Evolutionary conservation across 176 grass and related monocot genomes (phyloP).

Genomic region (Bolboschoenus planiculmis): DNA sequence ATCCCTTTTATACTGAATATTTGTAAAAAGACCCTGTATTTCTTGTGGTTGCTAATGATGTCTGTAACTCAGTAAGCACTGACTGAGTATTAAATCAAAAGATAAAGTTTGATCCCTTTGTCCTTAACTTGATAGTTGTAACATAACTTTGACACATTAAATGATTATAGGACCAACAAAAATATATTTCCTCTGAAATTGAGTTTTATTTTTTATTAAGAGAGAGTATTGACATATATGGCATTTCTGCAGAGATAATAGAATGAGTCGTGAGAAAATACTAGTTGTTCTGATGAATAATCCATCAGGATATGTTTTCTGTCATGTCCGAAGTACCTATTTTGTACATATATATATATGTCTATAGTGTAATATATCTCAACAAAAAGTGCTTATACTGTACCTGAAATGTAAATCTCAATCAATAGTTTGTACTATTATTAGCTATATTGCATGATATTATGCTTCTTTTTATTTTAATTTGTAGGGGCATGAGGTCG

Average conservation of each 20-base stretch:
- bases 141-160: not conserved
- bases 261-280: not conserved
- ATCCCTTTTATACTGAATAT: not conserved
- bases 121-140: not conserved
- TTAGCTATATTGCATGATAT: not conserved
- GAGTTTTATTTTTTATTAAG: not conserved
- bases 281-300: not conserved
- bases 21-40: not conserved
- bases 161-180: not conserved
- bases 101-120: not conserved
- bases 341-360: not conserved
- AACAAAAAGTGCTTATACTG: not conserved
- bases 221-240: not conserved
- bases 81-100: not conserved
- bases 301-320: not conserved
- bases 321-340: not conserved
- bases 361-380: too few species aligned
- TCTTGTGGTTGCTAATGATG: conserved; percentile 1
- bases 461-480: not conserved
- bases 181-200: not conserved
- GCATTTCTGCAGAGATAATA: not conserved
- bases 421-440: not conserved
- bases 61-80: not conserved
- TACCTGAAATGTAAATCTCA: not conserved
- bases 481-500: conserved; percentile 79